A percentile compares a stretch with the other conserved stretches of the same genome.
phyloP scores from a whole-genome alignment of 1,284 basidiomycete genomes.

The Microbotryum lychnidis-dioicae region DNA sequence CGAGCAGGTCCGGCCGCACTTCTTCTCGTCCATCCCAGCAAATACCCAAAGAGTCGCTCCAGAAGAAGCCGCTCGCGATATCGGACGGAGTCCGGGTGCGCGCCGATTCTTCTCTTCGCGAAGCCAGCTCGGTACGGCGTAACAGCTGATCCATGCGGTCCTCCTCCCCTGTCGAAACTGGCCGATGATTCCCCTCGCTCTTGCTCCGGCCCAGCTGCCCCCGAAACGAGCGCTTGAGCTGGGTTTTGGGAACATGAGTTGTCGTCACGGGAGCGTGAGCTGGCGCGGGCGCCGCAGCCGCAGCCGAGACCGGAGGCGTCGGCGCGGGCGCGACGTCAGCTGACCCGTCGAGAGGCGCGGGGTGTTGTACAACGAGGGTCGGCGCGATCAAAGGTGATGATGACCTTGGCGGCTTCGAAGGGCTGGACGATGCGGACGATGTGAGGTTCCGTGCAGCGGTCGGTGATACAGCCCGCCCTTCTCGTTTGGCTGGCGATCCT shows the following conservation, averaged over 20 bases:
- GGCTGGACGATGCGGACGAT: too few relatives aligned
- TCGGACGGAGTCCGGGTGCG: slow-evolving; percentile 1
- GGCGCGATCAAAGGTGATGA: too few relatives aligned
- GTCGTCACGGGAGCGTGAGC: too few relatives aligned
- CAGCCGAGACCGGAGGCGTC: too few relatives aligned
- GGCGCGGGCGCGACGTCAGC: too few relatives aligned
- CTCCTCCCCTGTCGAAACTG: neutral
- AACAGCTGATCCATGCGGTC: slow-evolving; percentile 9
- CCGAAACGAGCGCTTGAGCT: slow-evolving; percentile 3
- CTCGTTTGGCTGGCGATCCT: neutral
- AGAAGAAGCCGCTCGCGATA: slow-evolving; percentile 11
- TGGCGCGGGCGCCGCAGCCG: too few relatives aligned
- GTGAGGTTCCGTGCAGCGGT: too few relatives aligned
- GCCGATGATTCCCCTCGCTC: slow-evolving; percentile 13
- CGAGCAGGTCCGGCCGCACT: slow-evolving; percentile 23
- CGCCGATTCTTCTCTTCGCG: slow-evolving; percentile 3
- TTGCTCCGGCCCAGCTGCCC: slow-evolving; percentile 10
- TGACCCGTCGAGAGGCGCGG: too few relatives aligned
- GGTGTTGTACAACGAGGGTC: too few relatives aligned
- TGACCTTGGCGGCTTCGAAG: too few relatives aligned
- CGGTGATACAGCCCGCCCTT: too few relatives aligned
- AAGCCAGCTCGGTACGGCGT: neutral
- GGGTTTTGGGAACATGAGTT: too few relatives aligned
- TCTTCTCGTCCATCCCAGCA: slow-evolving; percentile 29
- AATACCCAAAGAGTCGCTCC: slow-evolving; percentile 15